Evolutionary conservation across 2,329 filamentous ascomycete genomes (phyloP).

Genomic region (Hymenoscyphus infarciens): DNA sequence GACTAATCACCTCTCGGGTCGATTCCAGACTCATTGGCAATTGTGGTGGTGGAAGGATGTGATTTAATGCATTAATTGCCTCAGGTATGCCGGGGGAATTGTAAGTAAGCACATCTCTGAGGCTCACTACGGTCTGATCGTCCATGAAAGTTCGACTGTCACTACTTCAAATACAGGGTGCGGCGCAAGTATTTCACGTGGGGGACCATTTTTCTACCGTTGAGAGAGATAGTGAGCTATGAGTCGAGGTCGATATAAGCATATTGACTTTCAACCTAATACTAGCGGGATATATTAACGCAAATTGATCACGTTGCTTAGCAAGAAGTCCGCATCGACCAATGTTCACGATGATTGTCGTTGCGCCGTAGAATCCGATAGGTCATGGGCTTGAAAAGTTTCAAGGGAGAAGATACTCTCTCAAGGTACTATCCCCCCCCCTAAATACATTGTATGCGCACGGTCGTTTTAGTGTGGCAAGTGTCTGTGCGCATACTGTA

Average conservation of each 20-base stretch:
- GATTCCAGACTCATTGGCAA: not conserved
- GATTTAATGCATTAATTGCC: conserved; percentile 6
- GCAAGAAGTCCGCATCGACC: too few species aligned
- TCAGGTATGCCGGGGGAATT: conserved; percentile 5
- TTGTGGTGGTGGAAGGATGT: not conserved
- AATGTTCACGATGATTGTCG: too few species aligned
- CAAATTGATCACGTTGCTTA: too few species aligned
- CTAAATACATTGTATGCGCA: too few species aligned
- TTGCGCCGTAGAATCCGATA: not conserved
- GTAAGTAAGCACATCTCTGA: not conserved
- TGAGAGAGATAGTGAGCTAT: too few species aligned
- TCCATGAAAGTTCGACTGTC: not conserved
- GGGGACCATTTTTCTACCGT: not conserved
- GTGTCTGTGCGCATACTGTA: too few species aligned
- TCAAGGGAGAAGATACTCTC: not conserved
- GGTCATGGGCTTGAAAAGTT: not conserved
- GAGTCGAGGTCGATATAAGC: not conserved
- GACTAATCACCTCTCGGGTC: not conserved
- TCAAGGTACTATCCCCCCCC: too few species aligned
- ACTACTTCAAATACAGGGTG: not conserved
- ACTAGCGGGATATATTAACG: too few species aligned
- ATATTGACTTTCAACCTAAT: not conserved
- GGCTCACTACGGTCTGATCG: conserved; percentile 6
- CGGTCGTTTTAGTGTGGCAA: too few species aligned
- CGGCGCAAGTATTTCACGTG: not conserved